Evolutionary conservation across 164 flowering plant species (phyloP).

Genomic region (Sextonia rubra): DNA sequence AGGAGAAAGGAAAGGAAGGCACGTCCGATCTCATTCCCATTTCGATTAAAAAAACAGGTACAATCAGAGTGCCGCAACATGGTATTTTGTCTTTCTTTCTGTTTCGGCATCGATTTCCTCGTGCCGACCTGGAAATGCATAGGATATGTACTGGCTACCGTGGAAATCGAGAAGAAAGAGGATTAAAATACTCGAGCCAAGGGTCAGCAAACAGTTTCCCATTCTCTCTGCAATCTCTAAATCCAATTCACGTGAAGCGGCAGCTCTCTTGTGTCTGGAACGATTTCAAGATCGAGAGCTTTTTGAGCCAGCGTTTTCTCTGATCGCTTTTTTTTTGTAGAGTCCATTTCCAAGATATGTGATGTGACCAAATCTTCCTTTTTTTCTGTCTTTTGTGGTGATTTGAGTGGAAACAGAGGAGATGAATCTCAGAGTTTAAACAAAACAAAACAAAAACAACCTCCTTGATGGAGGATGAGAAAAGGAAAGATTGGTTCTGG

Average conservation of each 20-base stretch:
- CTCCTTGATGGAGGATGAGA: neutral
- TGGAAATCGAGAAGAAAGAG: constrained; percentile 11
- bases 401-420: constrained; percentile 3
- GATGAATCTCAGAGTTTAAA: too few species aligned
- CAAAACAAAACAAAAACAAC: neutral
- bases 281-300: neutral
- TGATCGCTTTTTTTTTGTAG: too few species aligned
- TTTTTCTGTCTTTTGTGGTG: neutral
- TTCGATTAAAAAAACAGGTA: too few species aligned
- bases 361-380: neutral
- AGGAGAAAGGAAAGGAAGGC: neutral
- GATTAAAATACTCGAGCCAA: neutral
- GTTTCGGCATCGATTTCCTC: constrained; percentile 4
- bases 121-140: constrained; percentile 10
- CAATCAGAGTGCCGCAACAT: too few species aligned
- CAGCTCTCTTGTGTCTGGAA: constrained; percentile 6
- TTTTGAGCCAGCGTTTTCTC: constrained; percentile 12
- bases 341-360: neutral
- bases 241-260: constrained; percentile 27
- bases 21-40: too few species aligned
- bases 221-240: constrained; percentile 15
- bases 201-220: neutral
- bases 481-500: neutral
- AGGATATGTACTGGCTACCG: constrained; percentile 8
- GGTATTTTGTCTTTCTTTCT: neutral